phyloP scores from a whole-genome alignment of 2,329 filamentous ascomycete species.

The Alternaria metachromatica region DNA sequence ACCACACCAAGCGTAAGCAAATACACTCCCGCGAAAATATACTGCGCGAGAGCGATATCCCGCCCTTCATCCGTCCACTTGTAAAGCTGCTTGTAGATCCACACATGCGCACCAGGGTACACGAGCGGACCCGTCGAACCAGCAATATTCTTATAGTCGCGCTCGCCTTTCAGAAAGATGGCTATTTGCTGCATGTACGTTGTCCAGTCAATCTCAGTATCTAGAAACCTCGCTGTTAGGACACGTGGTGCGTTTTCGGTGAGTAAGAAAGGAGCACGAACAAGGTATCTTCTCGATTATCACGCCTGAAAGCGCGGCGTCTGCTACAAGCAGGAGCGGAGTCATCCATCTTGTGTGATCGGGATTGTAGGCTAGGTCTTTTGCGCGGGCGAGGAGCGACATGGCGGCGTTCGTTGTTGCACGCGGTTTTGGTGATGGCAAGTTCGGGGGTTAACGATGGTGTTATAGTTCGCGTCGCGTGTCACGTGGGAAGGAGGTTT shows the following conservation, averaged over 20 bases:
- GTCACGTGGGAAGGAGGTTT: slow-evolving; percentile 32
- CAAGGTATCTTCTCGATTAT: slow-evolving; percentile 85
- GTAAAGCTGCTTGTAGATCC: slow-evolving; percentile 84
- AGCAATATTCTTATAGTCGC: slow-evolving; percentile 84
- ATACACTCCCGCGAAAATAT: slow-evolving; percentile 82
- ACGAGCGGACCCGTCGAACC: slow-evolving; percentile 92
- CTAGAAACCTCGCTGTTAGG: slow-evolving; percentile 52
- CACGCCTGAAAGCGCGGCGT: slow-evolving; percentile 73
- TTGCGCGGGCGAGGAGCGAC: slow-evolving; percentile 46
- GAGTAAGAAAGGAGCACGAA: slow-evolving; percentile 55
- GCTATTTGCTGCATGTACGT: slow-evolving; percentile 95
- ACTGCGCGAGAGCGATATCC: slow-evolving; percentile 81
- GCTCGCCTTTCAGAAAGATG: slow-evolving; percentile 81
- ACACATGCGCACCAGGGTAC: slow-evolving; percentile 93
- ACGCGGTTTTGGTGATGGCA: not conserved
- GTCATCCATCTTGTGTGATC: slow-evolving; percentile 68
- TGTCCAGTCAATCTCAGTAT: slow-evolving; percentile 97
- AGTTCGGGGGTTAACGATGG: slow-evolving; percentile 14
- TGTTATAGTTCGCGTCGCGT: slow-evolving; percentile 27
- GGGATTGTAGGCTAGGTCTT: slow-evolving; percentile 58
- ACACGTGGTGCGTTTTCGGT: slow-evolving; percentile 29
- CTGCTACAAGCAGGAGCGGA: slow-evolving; percentile 70
- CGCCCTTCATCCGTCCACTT: slow-evolving; percentile 75
- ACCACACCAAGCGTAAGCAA: slow-evolving; percentile 76
- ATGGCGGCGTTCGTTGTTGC: slow-evolving; percentile 24